Conservation (phyloP, 179 eudicot species). For the Silene vulgaris region DNA sequence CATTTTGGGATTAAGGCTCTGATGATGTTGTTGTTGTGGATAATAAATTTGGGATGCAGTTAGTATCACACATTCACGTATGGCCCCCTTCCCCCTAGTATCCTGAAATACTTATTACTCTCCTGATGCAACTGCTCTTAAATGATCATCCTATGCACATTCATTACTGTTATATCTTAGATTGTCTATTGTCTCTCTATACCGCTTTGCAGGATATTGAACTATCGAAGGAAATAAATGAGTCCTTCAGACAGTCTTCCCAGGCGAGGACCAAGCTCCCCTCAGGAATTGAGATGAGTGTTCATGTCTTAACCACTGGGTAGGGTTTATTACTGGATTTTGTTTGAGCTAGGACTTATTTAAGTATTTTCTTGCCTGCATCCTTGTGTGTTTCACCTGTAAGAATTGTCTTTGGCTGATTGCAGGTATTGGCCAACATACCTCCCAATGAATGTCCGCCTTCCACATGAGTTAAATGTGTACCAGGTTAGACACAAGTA, state of each 20-base stretch:
- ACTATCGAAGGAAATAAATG: conserved; percentile 90
- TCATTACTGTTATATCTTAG: neutral
- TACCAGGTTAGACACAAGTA: conserved; percentile 65
- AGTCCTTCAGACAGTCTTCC: conserved; percentile 91
- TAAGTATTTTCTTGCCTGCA: neutral
- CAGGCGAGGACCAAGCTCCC: conserved; percentile 97
- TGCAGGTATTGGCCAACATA: conserved; percentile 99
- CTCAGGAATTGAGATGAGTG: conserved; percentile 97
- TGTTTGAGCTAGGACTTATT: no score
- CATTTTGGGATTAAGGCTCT: no score
- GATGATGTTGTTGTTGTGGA: neutral
- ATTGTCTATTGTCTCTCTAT: neutral
- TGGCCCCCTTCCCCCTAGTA: neutral
- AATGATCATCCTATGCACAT: neutral
- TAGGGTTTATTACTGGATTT: conserved; percentile 22
- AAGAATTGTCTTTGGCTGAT: conserved; percentile 14
- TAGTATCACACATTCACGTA: no score
- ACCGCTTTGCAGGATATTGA: conserved; percentile 71
- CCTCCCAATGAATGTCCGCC: conserved; percentile 96
- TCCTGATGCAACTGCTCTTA: neutral
- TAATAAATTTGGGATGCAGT: neutral
- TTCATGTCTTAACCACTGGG: conserved; percentile 97
- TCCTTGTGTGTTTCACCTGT: conserved; percentile 3
- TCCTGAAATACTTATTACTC: neutral
- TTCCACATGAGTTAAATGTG: conserved; percentile 87